These are phyloP conservation scores for Citrullus amarus DNA, from an alignment of 306 rosid species.

Conservation along the genomic window DNA sequence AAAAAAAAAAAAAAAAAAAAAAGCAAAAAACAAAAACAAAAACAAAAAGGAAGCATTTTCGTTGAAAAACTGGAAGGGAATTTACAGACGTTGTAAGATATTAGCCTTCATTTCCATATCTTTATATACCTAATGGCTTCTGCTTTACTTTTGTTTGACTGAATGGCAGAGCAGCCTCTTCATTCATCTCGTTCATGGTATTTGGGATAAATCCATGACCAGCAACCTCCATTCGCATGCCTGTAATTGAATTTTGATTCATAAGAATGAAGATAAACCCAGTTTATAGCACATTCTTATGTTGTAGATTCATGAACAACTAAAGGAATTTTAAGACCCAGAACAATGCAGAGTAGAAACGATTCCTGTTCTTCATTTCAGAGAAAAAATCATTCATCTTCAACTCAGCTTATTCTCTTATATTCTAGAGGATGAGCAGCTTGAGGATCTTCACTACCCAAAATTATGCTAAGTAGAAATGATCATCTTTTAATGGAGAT, in stretches of 20 bases:
- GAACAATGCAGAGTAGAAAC: neutral
- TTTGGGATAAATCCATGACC: constrained; percentile 1
- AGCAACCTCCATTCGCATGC: neutral
- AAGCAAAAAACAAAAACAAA: too few species aligned
- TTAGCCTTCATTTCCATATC: neutral
- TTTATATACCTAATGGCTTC: neutral
- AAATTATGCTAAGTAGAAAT: neutral
- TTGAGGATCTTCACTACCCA: neutral
- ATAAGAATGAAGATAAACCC: neutral
- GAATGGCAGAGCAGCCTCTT: neutral
- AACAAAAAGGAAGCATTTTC: neutral
- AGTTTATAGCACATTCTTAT: neutral
- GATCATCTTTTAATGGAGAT: neutral
- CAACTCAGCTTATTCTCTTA: neutral
- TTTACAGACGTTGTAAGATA: neutral
- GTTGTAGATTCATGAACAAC: neutral
- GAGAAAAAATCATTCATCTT: neutral
- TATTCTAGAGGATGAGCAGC: neutral
- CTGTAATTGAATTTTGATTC: neutral
- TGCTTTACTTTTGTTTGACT: neutral
- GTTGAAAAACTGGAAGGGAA: neutral
- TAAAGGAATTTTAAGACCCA: neutral
- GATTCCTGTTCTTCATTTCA: neutral
- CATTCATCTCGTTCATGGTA: neutral
- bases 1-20: too few species aligned